Conservation (phyloP, 495 filamentous ascomycete genomes). For the Lentithecium fluviatile region DNA sequence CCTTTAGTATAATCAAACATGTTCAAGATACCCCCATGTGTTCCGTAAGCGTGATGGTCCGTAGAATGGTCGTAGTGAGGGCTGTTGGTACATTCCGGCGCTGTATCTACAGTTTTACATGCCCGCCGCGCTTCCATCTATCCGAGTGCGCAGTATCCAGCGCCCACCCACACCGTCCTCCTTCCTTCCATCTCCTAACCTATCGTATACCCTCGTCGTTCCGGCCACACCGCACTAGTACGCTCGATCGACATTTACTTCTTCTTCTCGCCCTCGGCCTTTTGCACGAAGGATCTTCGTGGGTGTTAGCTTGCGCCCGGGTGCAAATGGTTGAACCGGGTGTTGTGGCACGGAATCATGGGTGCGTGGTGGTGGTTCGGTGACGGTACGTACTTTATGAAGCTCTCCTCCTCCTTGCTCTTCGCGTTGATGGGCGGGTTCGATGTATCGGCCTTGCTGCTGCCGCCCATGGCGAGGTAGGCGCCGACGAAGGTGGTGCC, state of each 20-base stretch:
- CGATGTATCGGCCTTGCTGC: conserved; percentile 56
- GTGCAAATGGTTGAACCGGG: conserved; percentile 11
- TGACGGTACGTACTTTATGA: conserved; percentile 88
- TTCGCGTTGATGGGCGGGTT: conserved; percentile 81
- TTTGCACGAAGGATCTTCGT: conserved; percentile 37
- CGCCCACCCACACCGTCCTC: not conserved
- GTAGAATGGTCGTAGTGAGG: not conserved
- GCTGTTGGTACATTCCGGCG: conserved; percentile 33
- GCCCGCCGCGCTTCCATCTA: conserved; percentile 3
- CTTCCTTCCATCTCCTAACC: not conserved
- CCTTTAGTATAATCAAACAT: too few relatives aligned
- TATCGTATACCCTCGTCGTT: conserved; percentile 8
- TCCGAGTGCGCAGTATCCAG: conserved; percentile 4
- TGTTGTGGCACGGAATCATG: not conserved
- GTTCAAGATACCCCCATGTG: too few relatives aligned
- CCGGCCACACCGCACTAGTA: not conserved
- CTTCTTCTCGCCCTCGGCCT: conserved; percentile 54
- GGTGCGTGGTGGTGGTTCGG: not conserved
- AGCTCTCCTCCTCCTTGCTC: conserved; percentile 91
- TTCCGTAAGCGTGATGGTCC: too few relatives aligned
- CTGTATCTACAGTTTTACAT: conserved; percentile 36
- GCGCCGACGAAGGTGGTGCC: conserved; percentile 60
- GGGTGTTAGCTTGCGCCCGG: conserved; percentile 4
- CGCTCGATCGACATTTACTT: conserved; percentile 37
- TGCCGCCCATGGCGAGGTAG: conserved; percentile 57